Evolutionary conservation across 345 rosid genomes (phyloP).

Genomic region (Salix koriyanagi): DNA sequence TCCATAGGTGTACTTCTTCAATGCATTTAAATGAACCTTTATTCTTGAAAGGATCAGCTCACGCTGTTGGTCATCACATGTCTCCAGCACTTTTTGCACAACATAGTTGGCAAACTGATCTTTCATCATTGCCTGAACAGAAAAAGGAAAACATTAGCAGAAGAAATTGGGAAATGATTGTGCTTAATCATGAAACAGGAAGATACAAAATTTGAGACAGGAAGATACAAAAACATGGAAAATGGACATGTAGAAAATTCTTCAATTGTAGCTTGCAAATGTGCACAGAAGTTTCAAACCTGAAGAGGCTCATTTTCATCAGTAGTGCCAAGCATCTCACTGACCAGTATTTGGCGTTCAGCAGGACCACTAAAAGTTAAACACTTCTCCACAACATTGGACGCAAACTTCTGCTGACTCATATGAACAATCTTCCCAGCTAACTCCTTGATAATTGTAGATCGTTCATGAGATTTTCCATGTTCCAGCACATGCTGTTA

Average conservation of each 20-base stretch:
- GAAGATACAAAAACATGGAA: neutral
- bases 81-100: conserved; percentile 81
- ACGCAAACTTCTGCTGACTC: conserved; percentile 99
- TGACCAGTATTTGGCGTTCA: conserved; percentile 70
- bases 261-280: conserved; percentile 64
- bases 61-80: conserved; percentile 71
- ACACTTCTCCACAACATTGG: conserved; percentile 93
- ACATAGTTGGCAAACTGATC: conserved; percentile 87
- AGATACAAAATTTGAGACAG: neutral
- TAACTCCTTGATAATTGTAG: conserved; percentile 63
- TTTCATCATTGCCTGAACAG: conserved; percentile 74
- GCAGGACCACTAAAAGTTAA: conserved; percentile 67
- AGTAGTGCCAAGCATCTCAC: conserved; percentile 93
- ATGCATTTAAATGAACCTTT: conserved; percentile 66
- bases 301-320: conserved; percentile 99
- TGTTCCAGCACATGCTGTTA: conserved; percentile 93
- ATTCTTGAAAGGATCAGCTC: conserved; percentile 68
- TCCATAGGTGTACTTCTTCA: conserved; percentile 84
- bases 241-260: conserved; percentile 38
- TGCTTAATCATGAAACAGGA: neutral
- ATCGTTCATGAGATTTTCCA: conserved; percentile 83
- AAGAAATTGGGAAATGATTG: neutral
- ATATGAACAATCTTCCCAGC: conserved; percentile 85
- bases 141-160: neutral
- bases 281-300: conserved; percentile 59